Conservation (phyloP, 129 eudicot species). For the Logfia minima region DNA sequence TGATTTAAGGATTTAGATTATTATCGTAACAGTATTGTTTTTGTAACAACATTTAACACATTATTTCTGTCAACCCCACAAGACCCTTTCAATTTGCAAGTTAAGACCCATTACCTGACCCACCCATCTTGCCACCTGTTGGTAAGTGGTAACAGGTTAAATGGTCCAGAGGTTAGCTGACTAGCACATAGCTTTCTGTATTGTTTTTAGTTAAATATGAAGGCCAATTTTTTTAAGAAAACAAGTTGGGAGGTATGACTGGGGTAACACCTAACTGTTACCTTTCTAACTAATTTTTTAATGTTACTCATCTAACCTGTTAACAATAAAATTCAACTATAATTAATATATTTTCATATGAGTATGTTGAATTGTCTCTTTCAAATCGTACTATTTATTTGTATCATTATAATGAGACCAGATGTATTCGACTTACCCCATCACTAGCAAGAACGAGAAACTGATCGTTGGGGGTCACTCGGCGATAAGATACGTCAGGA, state of each 20-base stretch:
- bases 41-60: neutral
- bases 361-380: neutral
- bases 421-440: constrained; percentile 55
- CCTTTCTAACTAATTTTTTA: neutral
- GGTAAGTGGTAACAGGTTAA: neutral
- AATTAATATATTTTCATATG: neutral
- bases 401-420: neutral
- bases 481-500: constrained; percentile 64
- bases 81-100: neutral
- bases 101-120: neutral
- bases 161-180: neutral
- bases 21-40: neutral
- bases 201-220: too few species aligned
- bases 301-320: neutral
- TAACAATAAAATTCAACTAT: neutral
- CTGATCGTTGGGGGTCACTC: constrained; percentile 55
- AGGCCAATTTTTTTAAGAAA: neutral
- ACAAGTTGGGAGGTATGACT: neutral
- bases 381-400: neutral
- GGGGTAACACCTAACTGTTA: neutral
- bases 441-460: constrained; percentile 85
- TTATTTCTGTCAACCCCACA: neutral
- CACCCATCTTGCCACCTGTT: neutral
- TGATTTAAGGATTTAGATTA: neutral
- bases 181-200: neutral